phyloP scores from a whole-genome alignment of 768 basidiomycete genomes.

The Leccinum rimulosum region DNA sequence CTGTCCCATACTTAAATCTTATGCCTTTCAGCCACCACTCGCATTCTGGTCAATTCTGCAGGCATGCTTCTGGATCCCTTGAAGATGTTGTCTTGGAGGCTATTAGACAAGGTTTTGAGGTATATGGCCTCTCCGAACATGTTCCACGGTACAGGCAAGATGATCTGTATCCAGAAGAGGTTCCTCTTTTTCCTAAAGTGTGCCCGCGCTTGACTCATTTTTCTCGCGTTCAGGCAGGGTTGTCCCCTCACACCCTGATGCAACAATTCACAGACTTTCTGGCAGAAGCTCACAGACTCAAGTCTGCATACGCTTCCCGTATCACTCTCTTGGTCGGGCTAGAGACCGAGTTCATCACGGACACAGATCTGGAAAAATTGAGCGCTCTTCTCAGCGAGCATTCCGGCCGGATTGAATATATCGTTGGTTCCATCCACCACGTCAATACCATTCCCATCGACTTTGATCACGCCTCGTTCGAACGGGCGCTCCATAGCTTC shows the following conservation, averaged over 20 bases:
- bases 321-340: constrained; percentile 84
- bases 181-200: constrained; percentile 32
- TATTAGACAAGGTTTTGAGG: constrained; percentile 70
- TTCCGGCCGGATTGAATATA: constrained; percentile 65
- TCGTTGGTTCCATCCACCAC: constrained; percentile 94
- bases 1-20: not conserved
- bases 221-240: constrained; percentile 44
- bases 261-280: constrained; percentile 74
- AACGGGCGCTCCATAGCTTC: constrained; percentile 51
- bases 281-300: constrained; percentile 75
- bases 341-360: constrained; percentile 88
- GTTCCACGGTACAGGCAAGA: constrained; percentile 78
- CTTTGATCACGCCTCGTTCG: constrained; percentile 76
- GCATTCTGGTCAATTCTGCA: constrained; percentile 93
- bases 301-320: constrained; percentile 52
- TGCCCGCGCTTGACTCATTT: constrained; percentile 12
- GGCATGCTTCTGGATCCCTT: constrained; percentile 78
- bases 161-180: constrained; percentile 97
- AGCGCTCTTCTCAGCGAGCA: constrained; percentile 48
- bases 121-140: constrained; percentile 91
- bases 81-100: constrained; percentile 83
- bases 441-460: constrained; percentile 88
- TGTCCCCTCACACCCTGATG: constrained; percentile 50
- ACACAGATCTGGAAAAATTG: constrained; percentile 59
- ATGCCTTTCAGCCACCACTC: constrained; percentile 84